Base-by-base conservation (phyloP, 305 asterid genomes). In the Rubia tinctorum region DNA sequence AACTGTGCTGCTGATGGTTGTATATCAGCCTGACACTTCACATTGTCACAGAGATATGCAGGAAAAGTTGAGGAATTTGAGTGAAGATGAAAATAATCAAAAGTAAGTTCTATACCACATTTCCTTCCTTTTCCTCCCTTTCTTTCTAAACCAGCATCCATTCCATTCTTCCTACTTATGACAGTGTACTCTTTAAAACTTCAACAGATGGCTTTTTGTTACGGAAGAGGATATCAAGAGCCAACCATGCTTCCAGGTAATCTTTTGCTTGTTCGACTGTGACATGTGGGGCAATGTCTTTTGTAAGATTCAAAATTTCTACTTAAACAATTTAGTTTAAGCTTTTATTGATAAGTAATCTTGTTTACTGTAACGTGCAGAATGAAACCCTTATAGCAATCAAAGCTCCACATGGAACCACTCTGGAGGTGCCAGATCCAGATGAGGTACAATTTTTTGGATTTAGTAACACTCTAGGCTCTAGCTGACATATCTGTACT, bases 351-450 rank as follows among this genome's bases (percentile, higher is more conserved):
- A 63, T 22, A n/a, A 42, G 68, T 68, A 45, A 34, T 2, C 44
- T 9, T 69, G 17, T 44, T 17, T 45, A 11, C 68, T 4, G 27
- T 49, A 25, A 43, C 70, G 75, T 77, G 81, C 90, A 95, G 99
- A 95, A 90, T 86, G 89, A 92, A 86, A 95, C 98, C 75, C 85
- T 95, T 56, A 91, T 95, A 81, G 99, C 99, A 59, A 84, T 95
- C 83, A 95, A 95, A 89, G 99, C 99, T 66, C 98, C 98, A 40
- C 99, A 95, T 75, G 98, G 98, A 40, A 95, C 97, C 49, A 95
- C 99, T 74, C 90, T 95, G 47, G 99, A 95, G 87, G 99, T 95
- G 82, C 98, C 99, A 72, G 97, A 95, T 78, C 97, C 98, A 70
- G 95, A 95, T 73, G 99, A 95, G 98, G 98, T 90, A 84, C 47